A percentile compares a stretch with the other conserved stretches of the same genome.
Evolutionary conservation across 2,329 filamentous ascomycete species (phyloP).

Genomic region (Penicillium digitatum): DNA sequence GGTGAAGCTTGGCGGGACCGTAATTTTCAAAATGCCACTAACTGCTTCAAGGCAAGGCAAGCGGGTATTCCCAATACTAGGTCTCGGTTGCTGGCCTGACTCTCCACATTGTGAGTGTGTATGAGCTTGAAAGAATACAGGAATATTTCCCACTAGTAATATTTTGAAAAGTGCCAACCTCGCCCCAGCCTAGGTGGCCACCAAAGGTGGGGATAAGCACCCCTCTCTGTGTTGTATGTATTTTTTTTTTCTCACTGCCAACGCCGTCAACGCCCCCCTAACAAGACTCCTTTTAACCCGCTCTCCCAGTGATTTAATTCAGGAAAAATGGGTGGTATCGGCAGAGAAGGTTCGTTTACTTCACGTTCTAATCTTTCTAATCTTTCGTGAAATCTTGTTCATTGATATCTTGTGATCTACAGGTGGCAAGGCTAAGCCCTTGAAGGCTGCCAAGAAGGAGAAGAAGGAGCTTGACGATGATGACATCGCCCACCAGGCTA

Average conservation of each 20-base stretch:
- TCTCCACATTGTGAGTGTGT: accelerated
- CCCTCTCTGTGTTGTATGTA: conserved; percentile 10
- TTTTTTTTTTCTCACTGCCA: conserved; percentile 11
- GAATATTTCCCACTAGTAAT: neutral
- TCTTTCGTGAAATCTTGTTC: neutral
- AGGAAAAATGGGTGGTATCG: conserved; percentile 59
- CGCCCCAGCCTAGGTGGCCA: neutral
- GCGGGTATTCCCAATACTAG: neutral
- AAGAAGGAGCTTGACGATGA: conserved; percentile 82
- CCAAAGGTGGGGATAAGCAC: conserved; percentile 17
- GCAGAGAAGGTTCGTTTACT: conserved; percentile 58
- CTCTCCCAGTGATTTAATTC: neutral
- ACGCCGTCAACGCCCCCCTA: neutral
- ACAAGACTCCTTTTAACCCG: conserved; percentile 2
- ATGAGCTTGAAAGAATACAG: neutral
- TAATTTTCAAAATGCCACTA: neutral
- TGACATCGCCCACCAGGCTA: conserved; percentile 75
- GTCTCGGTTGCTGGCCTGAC: accelerated
- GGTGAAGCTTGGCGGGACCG: neutral
- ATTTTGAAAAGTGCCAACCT: neutral
- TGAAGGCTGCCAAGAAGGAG: conserved; percentile 86
- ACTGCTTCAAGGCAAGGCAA: neutral
- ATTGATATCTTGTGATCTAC: conserved; percentile 18
- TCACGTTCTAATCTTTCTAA: neutral
- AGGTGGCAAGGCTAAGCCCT: conserved; percentile 80